Evolutionary conservation across 208 protist genomes (phyloP).

Genomic region (Trypanosoma melophagium): DNA sequence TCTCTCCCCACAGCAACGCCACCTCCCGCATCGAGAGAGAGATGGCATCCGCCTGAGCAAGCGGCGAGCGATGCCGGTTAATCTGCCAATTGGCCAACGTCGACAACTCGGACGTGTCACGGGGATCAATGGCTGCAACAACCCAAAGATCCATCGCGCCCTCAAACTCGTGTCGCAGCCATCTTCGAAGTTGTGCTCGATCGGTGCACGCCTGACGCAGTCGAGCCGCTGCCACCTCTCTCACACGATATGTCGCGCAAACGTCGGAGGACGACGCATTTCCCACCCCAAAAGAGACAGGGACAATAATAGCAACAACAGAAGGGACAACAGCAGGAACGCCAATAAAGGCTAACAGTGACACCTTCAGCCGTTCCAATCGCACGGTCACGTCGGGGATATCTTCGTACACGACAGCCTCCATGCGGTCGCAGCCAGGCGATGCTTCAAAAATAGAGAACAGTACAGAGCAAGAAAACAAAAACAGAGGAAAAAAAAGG

Average conservation of each 20-base stretch:
- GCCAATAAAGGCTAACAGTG: conserved; percentile 17
- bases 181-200: conserved; percentile 12
- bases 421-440: conserved; percentile 3
- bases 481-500: background rate
- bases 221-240: background rate
- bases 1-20: conserved; percentile 29
- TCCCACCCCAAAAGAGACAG: background rate
- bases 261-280: background rate
- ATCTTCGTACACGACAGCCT: conserved; percentile 28
- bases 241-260: background rate
- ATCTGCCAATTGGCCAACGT: conserved; percentile 40
- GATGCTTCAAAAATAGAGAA: too few species aligned
- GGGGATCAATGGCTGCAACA: conserved; percentile 11
- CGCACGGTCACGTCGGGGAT: conserved; percentile 7
- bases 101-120: conserved; percentile 4
- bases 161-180: conserved; percentile 10
- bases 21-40: conserved; percentile 31
- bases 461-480: background rate
- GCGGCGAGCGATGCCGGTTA: conserved; percentile 29
- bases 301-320: conserved; percentile 24
- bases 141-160: conserved; percentile 15
- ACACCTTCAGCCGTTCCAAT: conserved; percentile 17
- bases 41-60: conserved; percentile 36
- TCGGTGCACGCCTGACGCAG: conserved; percentile 17
- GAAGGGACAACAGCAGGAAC: conserved; percentile 1